Conservation (phyloP, 768 basidiomycete genomes). For the Cyclocybe aegerita region DNA sequence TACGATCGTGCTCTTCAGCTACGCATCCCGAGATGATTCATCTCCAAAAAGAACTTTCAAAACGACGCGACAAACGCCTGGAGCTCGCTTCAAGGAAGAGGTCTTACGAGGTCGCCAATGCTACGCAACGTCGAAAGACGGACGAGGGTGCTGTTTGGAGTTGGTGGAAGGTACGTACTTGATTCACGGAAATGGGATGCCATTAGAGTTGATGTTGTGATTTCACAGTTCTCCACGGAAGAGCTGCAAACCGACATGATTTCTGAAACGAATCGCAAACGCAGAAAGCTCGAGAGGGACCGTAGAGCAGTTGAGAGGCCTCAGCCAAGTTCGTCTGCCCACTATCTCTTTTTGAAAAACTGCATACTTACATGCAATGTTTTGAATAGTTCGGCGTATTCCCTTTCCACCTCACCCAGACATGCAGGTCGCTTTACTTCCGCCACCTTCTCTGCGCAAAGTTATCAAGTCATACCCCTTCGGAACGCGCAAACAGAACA, state of each 20-base stretch:
- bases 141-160: conserved; percentile 84
- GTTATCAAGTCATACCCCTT: conserved; percentile 62
- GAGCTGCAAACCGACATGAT: conserved; percentile 86
- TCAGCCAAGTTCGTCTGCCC: conserved; percentile 54
- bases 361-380: not conserved
- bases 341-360: not conserved
- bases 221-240: conserved; percentile 64
- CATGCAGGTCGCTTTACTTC: conserved; percentile 31
- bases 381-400: conserved; percentile 50
- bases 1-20: conserved; percentile 39
- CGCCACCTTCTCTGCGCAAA: conserved; percentile 64
- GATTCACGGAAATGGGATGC: not conserved
- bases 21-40: conserved; percentile 86
- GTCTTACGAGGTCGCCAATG: conserved; percentile 62
- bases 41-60: conserved; percentile 75
- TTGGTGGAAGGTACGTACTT: conserved; percentile 77
- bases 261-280: conserved; percentile 84
- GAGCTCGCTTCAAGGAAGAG: conserved; percentile 78
- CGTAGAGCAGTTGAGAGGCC: conserved; percentile 77
- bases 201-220: conserved; percentile 2
- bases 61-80: conserved; percentile 77
- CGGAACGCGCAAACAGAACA: conserved; percentile 27
- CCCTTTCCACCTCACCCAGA: conserved; percentile 50
- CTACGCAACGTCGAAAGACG: conserved; percentile 57
- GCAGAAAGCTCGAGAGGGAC: conserved; percentile 82